These are phyloP conservation scores for Jackrogersella multiformis DNA, from an alignment of 495 filamentous ascomycete genomes.

Conservation along the genomic window DNA sequence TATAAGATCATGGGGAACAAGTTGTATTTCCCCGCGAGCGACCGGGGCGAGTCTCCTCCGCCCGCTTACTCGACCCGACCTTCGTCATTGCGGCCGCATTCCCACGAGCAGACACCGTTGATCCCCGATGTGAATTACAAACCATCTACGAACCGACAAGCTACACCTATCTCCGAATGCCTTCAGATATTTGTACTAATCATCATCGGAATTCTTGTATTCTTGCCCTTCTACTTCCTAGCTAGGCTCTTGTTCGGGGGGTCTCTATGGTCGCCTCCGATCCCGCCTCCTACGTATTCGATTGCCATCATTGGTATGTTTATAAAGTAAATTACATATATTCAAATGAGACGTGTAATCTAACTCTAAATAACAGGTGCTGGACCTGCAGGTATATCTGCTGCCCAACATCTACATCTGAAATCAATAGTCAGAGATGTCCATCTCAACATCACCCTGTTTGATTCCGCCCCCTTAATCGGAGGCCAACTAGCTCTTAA, in stretches of 20 bases:
- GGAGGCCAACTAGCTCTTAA: slow-evolving; percentile 40
- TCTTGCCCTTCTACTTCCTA: not conserved
- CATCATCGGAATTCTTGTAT: too few relatives aligned
- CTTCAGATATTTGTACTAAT: not conserved
- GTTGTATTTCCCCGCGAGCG: not conserved
- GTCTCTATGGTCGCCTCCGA: not conserved
- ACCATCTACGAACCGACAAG: not conserved
- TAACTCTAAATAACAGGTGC: slow-evolving; percentile 32
- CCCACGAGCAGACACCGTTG: slow-evolving; percentile 17
- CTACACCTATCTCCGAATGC: not conserved
- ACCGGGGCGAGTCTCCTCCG: slow-evolving; percentile 24
- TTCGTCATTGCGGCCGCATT: not conserved
- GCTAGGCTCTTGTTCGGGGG: not conserved
- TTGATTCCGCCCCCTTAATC: slow-evolving; percentile 39
- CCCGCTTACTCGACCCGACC: slow-evolving; percentile 24
- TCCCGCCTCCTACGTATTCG: slow-evolving; percentile 24
- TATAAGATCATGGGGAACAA: slow-evolving; percentile 11
- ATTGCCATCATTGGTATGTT: slow-evolving; percentile 43
- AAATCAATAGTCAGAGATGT: slow-evolving; percentile 3
- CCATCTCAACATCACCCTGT: slow-evolving; percentile 39
- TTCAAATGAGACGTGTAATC: not conserved
- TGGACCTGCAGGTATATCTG: slow-evolving; percentile 45
- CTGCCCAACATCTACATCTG: slow-evolving; percentile 32
- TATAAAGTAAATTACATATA: not conserved
- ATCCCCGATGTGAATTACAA: not conserved